Percentiles rank a stretch among this genome's conserved stretches.
Evolutionary conservation across 148 eudicot species (phyloP).

Genomic region (Camellia sinensis): DNA sequence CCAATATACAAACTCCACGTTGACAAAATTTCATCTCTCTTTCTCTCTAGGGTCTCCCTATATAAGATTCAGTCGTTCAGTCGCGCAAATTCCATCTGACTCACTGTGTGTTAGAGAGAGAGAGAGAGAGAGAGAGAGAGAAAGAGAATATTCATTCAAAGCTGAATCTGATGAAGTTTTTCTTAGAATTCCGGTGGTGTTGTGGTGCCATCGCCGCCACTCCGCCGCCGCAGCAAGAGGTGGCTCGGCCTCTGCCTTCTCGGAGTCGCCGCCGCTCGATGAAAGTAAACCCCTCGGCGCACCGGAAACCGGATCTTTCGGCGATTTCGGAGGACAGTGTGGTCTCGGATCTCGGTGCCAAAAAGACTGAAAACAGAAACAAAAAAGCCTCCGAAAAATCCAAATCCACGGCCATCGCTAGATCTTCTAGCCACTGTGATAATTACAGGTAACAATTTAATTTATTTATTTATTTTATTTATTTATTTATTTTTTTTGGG

Average conservation of each 20-base stretch:
- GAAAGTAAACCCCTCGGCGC: not conserved
- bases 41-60: not conserved
- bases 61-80: no score
- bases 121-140: not conserved
- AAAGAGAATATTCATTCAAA: not conserved
- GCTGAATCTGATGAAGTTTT: not conserved
- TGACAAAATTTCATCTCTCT: no score
- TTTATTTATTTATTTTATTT: no score
- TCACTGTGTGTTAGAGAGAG: not conserved
- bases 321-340: not conserved
- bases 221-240: not conserved
- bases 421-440: not conserved
- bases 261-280: not conserved
- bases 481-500: no score
- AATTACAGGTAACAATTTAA: not conserved
- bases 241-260: not conserved
- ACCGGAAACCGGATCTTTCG: not conserved
- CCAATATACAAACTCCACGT: no score
- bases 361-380: not conserved
- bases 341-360: not conserved
- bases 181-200: not conserved
- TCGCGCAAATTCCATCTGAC: no score
- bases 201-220: not conserved
- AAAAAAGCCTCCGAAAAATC: not conserved
- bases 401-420: not conserved